Evolutionary conservation across 78 protist species (phyloP), one percentile per base, ranked within the genome.

Genomic region (Paratrimastix pyriformis): DNA sequence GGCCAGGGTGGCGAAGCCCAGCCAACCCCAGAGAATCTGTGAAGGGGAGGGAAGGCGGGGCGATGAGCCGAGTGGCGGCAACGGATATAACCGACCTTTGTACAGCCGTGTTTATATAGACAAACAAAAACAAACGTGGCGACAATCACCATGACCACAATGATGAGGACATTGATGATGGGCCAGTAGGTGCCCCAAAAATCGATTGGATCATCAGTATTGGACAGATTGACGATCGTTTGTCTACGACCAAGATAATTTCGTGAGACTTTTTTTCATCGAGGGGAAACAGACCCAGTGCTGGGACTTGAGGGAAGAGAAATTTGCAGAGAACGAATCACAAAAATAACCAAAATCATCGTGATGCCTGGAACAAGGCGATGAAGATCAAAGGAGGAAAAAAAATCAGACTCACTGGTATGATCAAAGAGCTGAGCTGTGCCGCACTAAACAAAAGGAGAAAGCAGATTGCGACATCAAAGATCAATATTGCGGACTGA

Each of bases 51-150:
- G 50, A 13, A 42, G 39, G 39, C 39, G 44, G 66, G 38, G 50
- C 65, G 57, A 75, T 42, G 26, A 18, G 8, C 29, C 43, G 18
- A 44, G 72, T 64, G 44, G 3, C 18, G 7, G 43, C 30, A 64
- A 39, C 3, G 48, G 21, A n/a, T 45, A 30, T 18, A 52, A 73
- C 69, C 65, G 4, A 82, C 50, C 77, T 79, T 80, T 46, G 68
- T 74, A 86, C 77, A 80, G 24, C 65, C 37, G 77, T 38, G 57
- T 50, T 69, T 77, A 87, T 79, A 88, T 32, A 86, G 65, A 3
- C 85, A 1, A 13, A 84, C 62, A n/a, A 88, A 46, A n/a, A 78
- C 9, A 32, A 46, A 45, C 11, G 90, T 86, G 52, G 72, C 60
- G 38, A 0, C 75, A 18, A 77, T 21, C 13, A 62, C 37, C 39